phyloP scores from a whole-genome alignment of 352 stramenopile species.

The Pythium periplocum region DNA sequence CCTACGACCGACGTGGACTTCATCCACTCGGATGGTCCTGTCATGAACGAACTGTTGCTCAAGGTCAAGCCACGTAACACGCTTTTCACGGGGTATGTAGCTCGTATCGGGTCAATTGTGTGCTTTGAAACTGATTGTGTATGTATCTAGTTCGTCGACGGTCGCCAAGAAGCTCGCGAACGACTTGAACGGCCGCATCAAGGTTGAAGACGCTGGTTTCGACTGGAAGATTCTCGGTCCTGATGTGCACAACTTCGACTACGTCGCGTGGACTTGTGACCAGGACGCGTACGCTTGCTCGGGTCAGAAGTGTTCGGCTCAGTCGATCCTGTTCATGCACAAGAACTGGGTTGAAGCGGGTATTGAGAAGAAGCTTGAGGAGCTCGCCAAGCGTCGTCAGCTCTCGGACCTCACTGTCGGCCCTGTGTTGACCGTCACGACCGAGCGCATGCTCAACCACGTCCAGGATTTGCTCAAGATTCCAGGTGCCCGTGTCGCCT shows the following conservation, averaged over 20 bases:
- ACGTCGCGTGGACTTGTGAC: slow-evolving; percentile 97
- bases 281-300: slow-evolving; percentile 98
- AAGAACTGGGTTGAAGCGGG: slow-evolving; percentile 93
- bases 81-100: slow-evolving; percentile 93
- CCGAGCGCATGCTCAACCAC: slow-evolving; percentile 94
- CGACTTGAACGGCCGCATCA: slow-evolving; percentile 90
- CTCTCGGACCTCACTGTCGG: slow-evolving; percentile 95
- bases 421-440: slow-evolving; percentile 96
- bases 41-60: slow-evolving; percentile 94
- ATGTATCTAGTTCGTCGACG: slow-evolving; percentile 54
- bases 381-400: slow-evolving; percentile 85
- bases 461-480: slow-evolving; percentile 88
- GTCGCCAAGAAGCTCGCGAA: slow-evolving; percentile 92
- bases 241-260: slow-evolving; percentile 95
- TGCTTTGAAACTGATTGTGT: neutral
- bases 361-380: slow-evolving; percentile 91
- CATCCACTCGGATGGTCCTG: slow-evolving; percentile 92
- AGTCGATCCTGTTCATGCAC: slow-evolving; percentile 98
- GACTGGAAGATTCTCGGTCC: slow-evolving; percentile 98
- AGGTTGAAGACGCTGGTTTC: slow-evolving; percentile 98
- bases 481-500: slow-evolving; percentile 92
- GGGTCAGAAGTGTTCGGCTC: slow-evolving; percentile 98
- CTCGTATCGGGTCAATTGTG: neutral
- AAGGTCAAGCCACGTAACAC: slow-evolving; percentile 93
- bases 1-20: slow-evolving; percentile 94